phyloP scores from a whole-genome alignment of 305 asterid genomes.

The Solanum hybrid region DNA sequence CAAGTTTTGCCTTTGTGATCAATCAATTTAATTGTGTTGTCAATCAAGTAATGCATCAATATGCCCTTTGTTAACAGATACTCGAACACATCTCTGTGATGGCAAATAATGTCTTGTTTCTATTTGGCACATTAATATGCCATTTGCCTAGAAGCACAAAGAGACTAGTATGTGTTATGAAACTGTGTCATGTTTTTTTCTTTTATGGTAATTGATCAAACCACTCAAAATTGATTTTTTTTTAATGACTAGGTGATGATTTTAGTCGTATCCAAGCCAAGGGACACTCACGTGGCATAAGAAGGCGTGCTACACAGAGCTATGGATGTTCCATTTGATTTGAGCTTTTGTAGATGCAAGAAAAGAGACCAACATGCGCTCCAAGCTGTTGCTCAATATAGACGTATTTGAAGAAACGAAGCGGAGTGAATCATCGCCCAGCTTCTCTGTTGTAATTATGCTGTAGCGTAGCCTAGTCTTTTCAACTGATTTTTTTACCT shows the following conservation, averaged over 20 bases:
- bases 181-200: background rate
- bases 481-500: background rate
- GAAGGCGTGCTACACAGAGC: background rate
- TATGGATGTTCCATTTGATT: background rate
- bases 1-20: background rate
- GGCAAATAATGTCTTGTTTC: background rate
- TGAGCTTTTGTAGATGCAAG: background rate
- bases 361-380: background rate
- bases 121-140: background rate
- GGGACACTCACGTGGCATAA: background rate
- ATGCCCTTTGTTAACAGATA: background rate
- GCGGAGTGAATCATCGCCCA: background rate
- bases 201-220: background rate
- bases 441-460: conserved; percentile 5
- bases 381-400: background rate
- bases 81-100: background rate
- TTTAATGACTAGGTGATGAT: background rate
- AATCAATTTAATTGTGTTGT: background rate
- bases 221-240: background rate
- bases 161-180: background rate
- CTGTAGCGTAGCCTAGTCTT: background rate
- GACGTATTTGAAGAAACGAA: background rate
- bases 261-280: background rate
- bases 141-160: background rate
- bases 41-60: background rate